Conservation (phyloP, 139 green algal species). For the Chlamydomonas eustigma region DNA sequence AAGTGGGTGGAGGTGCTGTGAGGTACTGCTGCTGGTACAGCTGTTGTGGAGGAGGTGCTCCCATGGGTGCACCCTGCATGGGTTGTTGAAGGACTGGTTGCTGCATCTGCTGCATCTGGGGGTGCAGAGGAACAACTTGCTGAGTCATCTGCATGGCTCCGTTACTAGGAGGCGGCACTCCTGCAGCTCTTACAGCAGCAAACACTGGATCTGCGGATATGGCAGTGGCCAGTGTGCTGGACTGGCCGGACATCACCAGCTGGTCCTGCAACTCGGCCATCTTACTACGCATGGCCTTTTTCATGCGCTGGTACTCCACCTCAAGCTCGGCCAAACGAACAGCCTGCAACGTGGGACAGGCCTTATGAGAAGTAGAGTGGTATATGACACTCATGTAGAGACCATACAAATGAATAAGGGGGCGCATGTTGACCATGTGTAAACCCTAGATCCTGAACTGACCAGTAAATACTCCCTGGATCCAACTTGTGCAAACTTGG, state of each 20-base stretch:
- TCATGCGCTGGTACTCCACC: constrained; percentile 20
- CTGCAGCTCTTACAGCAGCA: neutral
- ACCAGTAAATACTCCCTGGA: constrained; percentile 11
- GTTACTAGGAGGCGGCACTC: neutral
- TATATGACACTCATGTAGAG: neutral
- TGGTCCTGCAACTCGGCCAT: neutral
- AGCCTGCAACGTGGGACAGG: constrained; percentile 4
- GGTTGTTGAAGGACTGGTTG: neutral
- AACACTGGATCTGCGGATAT: neutral
- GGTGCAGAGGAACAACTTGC: no score
- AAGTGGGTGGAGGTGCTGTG: neutral
- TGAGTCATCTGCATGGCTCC: no score
- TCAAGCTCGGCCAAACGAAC: constrained; percentile 16
- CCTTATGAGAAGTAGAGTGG: neutral
- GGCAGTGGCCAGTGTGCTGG: neutral
- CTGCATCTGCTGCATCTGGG: no score
- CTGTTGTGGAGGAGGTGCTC: neutral
- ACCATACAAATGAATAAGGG: no score
- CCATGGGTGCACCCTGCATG: neutral
- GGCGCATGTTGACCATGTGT: no score
- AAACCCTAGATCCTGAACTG: neutral
- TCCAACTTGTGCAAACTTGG: neutral
- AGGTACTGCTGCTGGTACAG: neutral
- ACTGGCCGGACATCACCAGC: constrained; percentile 2
- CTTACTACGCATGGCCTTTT: constrained; percentile 4